These are phyloP conservation scores for Apiospora marii DNA, from an alignment of 2,329 filamentous ascomycete species.

Conservation along the genomic window DNA sequence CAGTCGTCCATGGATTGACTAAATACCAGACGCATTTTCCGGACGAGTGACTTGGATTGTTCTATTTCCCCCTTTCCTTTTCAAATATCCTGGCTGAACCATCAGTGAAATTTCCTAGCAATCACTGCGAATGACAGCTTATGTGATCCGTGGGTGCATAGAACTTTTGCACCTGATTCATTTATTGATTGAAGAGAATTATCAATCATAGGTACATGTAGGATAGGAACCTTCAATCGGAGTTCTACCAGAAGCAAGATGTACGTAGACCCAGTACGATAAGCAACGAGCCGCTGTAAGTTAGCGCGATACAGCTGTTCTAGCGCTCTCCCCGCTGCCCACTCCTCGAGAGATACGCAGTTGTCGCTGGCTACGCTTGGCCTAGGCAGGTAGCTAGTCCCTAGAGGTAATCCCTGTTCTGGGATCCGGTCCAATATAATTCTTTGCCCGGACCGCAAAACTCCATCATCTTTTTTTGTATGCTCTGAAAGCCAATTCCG, in stretches of 20 bases:
- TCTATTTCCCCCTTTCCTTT: no score
- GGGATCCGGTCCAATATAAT: slow-evolving; percentile 1
- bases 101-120: no score
- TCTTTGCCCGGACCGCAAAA: slow-evolving; percentile 17
- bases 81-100: no score
- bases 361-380: background rate
- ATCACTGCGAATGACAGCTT: no score
- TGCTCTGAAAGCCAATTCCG: background rate
- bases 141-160: no score
- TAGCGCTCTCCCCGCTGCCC: slow-evolving; percentile 7
- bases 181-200: no score
- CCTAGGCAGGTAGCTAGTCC: background rate
- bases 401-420: background rate
- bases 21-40: no score
- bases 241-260: background rate
- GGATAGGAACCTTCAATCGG: no score
- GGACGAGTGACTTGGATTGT: no score
- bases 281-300: background rate
- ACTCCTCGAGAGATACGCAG: background rate
- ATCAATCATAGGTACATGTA: no score
- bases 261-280: background rate
- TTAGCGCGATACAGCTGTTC: background rate
- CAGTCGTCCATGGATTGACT: no score
- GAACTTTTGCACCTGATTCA: no score
- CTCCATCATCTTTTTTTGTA: slow-evolving; percentile 14